Evolutionary conservation across 2,329 filamentous ascomycete species (phyloP).

Genomic region (Colletotrichum nymphaeae): DNA sequence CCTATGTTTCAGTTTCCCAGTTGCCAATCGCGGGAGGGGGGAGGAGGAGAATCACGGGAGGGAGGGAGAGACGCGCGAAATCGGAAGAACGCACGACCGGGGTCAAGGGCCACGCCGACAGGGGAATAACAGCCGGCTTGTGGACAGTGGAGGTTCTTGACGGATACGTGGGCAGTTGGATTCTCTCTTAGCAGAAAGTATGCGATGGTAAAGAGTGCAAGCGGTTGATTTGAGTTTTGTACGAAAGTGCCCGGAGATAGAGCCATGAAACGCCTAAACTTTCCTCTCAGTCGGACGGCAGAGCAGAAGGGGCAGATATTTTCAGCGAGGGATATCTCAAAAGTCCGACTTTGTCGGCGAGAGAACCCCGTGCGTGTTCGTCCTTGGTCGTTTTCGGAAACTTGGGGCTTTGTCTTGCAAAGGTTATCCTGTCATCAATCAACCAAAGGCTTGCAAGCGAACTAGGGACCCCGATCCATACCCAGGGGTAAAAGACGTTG

Average conservation of each 20-base stretch:
- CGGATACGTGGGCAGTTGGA: background rate
- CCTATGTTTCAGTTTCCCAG: conserved; percentile 14
- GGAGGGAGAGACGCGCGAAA: background rate
- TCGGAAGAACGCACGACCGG: conserved; percentile 20
- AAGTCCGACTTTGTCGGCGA: background rate
- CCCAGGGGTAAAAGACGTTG: conserved; percentile 12
- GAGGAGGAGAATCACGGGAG: background rate
- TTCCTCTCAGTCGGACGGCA: background rate
- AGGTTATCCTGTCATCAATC: background rate
- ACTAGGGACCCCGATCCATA: background rate
- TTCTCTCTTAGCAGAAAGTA: background rate
- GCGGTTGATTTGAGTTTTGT: background rate
- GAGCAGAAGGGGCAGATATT: background rate
- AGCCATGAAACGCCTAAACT: background rate
- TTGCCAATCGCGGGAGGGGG: background rate
- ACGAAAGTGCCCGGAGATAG: background rate
- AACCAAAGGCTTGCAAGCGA: background rate
- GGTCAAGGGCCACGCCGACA: background rate
- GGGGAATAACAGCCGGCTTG: conserved; percentile 6
- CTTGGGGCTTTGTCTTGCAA: background rate
- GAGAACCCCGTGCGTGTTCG: background rate
- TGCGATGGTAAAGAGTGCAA: background rate
- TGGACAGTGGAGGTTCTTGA: background rate
- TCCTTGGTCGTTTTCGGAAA: background rate
- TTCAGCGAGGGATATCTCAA: background rate